Conservation (phyloP, 2,329 filamentous ascomycete genomes). For the Curvularia spicifera region DNA sequence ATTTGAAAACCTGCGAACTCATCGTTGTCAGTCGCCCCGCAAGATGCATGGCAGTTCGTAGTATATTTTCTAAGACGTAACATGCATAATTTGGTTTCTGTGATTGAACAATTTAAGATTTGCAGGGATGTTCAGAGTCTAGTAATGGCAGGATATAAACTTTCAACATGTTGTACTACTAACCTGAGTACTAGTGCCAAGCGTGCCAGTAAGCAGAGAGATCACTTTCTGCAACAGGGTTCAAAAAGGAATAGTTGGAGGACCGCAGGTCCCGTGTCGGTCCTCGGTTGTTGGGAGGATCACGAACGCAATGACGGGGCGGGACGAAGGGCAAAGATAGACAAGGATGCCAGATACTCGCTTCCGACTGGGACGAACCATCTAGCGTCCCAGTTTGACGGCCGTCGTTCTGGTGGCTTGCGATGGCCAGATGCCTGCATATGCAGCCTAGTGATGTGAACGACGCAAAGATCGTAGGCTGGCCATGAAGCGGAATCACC, state of each 20-base stretch:
- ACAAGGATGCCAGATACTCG: conserved; percentile 1
- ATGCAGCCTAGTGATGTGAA: background rate
- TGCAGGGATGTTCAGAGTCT: background rate
- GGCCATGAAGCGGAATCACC: conserved; percentile 8
- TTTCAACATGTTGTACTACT: background rate
- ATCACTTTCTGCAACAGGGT: background rate
- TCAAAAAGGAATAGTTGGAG: conserved; percentile 2
- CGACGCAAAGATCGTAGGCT: conserved; percentile 9
- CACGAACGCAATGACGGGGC: background rate
- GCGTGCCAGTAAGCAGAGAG: background rate
- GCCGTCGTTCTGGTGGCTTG: conserved; percentile 3
- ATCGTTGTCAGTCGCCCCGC: conserved; percentile 16
- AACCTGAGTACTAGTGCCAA: background rate
- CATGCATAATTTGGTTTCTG: background rate
- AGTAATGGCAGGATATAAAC: background rate
- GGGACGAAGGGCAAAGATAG: conserved; percentile 7
- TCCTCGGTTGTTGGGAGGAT: background rate
- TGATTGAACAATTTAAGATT: background rate
- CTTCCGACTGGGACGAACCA: background rate
- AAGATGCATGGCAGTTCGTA: background rate
- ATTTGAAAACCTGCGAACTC: conserved; percentile 23
- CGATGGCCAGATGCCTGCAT: conserved; percentile 20
- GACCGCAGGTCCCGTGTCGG: conserved; percentile 1
- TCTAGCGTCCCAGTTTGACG: background rate
- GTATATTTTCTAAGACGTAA: background rate